Percentiles rank a stretch among this genome's conserved stretches.
phyloP scores from a whole-genome alignment of 805 yeast genomes.

The Candida awuae region DNA sequence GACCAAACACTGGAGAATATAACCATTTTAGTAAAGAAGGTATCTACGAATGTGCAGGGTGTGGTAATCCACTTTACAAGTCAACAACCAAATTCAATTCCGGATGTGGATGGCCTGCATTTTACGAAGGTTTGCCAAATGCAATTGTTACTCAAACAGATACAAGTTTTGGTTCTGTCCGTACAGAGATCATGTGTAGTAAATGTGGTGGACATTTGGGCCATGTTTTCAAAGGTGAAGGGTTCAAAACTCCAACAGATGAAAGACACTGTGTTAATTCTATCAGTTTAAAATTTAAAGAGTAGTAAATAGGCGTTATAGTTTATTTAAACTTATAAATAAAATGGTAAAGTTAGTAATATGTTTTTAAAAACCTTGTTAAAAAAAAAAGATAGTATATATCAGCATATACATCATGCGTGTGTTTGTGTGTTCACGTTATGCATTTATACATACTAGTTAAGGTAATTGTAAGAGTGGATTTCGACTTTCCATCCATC shows the following conservation, averaged over 20 bases:
- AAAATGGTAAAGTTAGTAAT: not conserved
- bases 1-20: slow-evolving; percentile 59
- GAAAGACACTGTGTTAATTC: slow-evolving; percentile 95
- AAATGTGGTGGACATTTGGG: slow-evolving; percentile 93
- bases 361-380: not conserved
- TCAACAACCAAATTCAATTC: slow-evolving; percentile 79
- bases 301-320: not conserved
- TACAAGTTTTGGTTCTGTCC: slow-evolving; percentile 59
- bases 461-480: slow-evolving; percentile 23
- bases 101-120: slow-evolving; percentile 98
- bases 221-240: slow-evolving; percentile 92
- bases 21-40: slow-evolving; percentile 46
- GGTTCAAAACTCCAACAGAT: slow-evolving; percentile 77
- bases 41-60: slow-evolving; percentile 77
- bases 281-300: slow-evolving; percentile 57
- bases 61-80: slow-evolving; percentile 70
- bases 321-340: not conserved
- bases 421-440: not conserved
- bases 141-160: slow-evolving; percentile 60
- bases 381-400: not conserved
- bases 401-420: not conserved
- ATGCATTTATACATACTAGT: slow-evolving; percentile 14
- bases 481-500: slow-evolving; percentile 85
- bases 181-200: slow-evolving; percentile 85
- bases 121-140: slow-evolving; percentile 82